Percentiles rank a stretch among this genome's conserved stretches.
Evolutionary conservation across 192 early-diverging fungal genomes (phyloP).

Genomic region (Diversispora epigaea): DNA sequence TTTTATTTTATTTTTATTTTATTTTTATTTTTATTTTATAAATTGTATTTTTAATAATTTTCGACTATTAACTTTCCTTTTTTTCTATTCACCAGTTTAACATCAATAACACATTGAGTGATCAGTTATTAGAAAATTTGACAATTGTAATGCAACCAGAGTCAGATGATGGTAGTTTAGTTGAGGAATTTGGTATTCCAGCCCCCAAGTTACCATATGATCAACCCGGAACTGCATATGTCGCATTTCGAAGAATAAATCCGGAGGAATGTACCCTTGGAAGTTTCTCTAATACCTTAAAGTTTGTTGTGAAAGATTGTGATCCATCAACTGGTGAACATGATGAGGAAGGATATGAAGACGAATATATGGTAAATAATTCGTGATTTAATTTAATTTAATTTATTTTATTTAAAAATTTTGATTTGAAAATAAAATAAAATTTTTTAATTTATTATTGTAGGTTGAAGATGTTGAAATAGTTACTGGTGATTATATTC

Average conservation of each 20-base stretch:
- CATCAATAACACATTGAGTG: constrained; percentile 92
- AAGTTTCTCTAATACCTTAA: constrained; percentile 83
- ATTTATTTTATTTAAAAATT: neutral
- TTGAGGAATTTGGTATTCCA: constrained; percentile 71
- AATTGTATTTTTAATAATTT: neutral
- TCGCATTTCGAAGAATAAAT: constrained; percentile 76
- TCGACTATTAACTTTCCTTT: neutral
- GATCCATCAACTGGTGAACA: constrained; percentile 91
- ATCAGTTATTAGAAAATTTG: constrained; percentile 89
- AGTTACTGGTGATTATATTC: constrained; percentile 83
- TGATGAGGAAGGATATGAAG: constrained; percentile 92
- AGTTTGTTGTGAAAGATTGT: constrained; percentile 92
- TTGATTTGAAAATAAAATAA: neutral
- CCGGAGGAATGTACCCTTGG: constrained; percentile 58
- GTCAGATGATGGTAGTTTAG: constrained; percentile 56
- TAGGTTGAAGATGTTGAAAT: constrained; percentile 86
- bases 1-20: neutral
- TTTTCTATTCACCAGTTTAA: constrained; percentile 63
- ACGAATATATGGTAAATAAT: constrained; percentile 79
- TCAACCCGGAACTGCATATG: constrained; percentile 76
- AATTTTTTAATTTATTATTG: neutral
- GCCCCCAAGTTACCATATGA: constrained; percentile 74
- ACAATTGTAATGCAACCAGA: constrained; percentile 77
- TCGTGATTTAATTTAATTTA: no score
- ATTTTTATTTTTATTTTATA: constrained; percentile 3